Base-by-base conservation (phyloP, 371 early-diverging fungal species). In the Mortierella sp. region DNA sequence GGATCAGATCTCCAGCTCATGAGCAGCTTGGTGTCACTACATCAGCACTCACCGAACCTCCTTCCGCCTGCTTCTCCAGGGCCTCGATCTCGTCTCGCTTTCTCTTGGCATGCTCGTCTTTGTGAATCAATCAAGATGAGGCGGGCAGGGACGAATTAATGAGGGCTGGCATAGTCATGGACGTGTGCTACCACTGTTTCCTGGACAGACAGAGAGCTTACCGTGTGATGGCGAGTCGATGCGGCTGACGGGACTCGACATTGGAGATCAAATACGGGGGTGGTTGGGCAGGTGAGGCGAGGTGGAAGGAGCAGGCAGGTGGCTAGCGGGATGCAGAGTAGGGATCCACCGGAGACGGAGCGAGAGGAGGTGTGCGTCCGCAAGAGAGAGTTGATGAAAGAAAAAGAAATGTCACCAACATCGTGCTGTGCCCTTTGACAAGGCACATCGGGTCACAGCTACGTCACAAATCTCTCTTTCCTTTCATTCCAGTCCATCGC, bases 51-150 rank as follows among this genome's bases (percentile, higher is more conserved):
- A 67, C 58, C 58, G 40, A 13, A 6, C 21, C 52, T 1, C 45
- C 41, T 17, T 43, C 57, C 3, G 47, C 46, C 10, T 65, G 69
- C 52, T 71, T 71, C 28, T 54, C 71, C 17, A 50, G 37, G 1
- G 63, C 53, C 14, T 68, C 68, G 24, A 28, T 28, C 21, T 70
- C 71, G 41, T 71, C 71, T 27, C 71, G n/a, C 49, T 71, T 71
- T 51, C 71, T 47, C 56, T 71, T 71, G 27, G 64, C 64, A 29
- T 71, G 63, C 21, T 71, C 71, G 47, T 71, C 71, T 71, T 44
- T 25, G n/a, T n/a, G n/a, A n/a, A n/a, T n/a, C n/a, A n/a, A n/a
- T n/a, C n/a, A n/a, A n/a, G n/a, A n/a, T n/a, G n/a, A n/a, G n/a
- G n/a, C 8, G 28, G 19, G 22, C 27, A 54, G 54, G 50, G 49